Base-by-base conservation (phyloP, 768 basidiomycete species). In the Mycena albidolilacea region DNA sequence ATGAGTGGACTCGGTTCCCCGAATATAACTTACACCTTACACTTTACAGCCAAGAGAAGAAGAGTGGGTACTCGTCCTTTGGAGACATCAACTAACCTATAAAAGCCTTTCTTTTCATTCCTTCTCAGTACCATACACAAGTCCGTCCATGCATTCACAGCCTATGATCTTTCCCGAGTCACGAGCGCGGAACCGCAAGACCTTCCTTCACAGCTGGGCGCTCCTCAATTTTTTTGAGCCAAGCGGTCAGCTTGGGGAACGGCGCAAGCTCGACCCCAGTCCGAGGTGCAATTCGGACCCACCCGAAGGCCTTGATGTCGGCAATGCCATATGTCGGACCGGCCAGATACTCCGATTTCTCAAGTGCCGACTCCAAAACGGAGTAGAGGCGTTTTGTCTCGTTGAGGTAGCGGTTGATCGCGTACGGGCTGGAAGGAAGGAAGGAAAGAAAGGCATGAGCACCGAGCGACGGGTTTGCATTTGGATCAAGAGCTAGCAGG, bases 361-460 rank as follows among this genome's bases (percentile, higher is more conserved):
- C 41, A 8, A 67, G 66, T n/a, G 66, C 66, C 39, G 41, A 3
- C 41, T 67, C 66, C 7, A 67, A 21, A 19, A 67, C 66, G 55
- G 66, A 67, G 66, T 67, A 67, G 19, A 67, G 55, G 55, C 66
- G 66, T n/a, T 67, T 58, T 11, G 57, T 57, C 15, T 67, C 66
- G 66, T 57, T 41, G 55, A 67, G 66, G 66, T 67, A 67, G 55
- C 66, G 66, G 54, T 67, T 67, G 66, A 67, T 67, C 55, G 66
- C 66, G 66, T 67, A 67, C 17, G 66, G 66, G 66, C 66, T 67
- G 66, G 23, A 15, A 37, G 57, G 43, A 46, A 55, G 41, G 48
- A 8, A 30, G 35, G 61, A 50, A 23, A 21, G 60, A 61, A 43
- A 43, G 60, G 39, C 11, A 21, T 64, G 35, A 52, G 37, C 35